Percentiles rank a stretch among this genome's conserved stretches.
These are phyloP conservation scores for Barbatosphaeria neglecta DNA, from an alignment of 495 filamentous ascomycete genomes.

Conservation along the genomic window DNA sequence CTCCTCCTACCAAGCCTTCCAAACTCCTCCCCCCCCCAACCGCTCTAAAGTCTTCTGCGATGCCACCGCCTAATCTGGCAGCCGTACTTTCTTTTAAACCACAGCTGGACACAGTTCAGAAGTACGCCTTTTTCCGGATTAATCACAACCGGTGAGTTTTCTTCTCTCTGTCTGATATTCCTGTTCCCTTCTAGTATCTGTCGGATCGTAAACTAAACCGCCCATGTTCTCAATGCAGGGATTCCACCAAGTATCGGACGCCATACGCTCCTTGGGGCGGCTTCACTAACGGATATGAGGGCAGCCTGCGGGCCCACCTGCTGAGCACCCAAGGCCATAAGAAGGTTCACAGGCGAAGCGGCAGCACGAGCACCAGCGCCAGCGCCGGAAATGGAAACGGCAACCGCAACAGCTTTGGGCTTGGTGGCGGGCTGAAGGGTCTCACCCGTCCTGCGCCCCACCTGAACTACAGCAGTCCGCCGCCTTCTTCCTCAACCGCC, in stretches of 20 bases:
- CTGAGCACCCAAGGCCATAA: conserved; percentile 27
- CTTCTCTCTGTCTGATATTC: not conserved
- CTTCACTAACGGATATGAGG: conserved; percentile 46
- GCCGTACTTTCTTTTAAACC: conserved; percentile 7
- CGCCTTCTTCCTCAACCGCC: not conserved
- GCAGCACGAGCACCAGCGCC: too few species aligned
- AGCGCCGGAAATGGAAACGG: too few species aligned
- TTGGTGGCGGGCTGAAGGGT: conserved; percentile 4
- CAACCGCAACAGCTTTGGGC: conserved; percentile 4
- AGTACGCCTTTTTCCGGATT: conserved; percentile 42
- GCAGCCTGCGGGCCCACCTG: conserved; percentile 33
- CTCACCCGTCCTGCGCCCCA: conserved; percentile 9
- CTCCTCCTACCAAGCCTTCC: not conserved
- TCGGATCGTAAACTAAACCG: too few species aligned
- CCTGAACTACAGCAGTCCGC: conserved; percentile 6
- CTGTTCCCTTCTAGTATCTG: conserved; percentile 3
- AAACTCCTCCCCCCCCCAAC: not conserved
- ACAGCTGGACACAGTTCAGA: conserved; percentile 18
- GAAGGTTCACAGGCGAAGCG: conserved; percentile 8
- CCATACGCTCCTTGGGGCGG: conserved; percentile 40
- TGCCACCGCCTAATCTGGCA: conserved; percentile 10
- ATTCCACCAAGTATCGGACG: conserved; percentile 35
- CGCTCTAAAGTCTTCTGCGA: not conserved
- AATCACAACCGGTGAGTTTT: conserved; percentile 34
- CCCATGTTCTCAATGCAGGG: conserved; percentile 16